Evolutionary conservation across 192 early-diverging fungal genomes (phyloP).

Genomic region (Podila minutissima): DNA sequence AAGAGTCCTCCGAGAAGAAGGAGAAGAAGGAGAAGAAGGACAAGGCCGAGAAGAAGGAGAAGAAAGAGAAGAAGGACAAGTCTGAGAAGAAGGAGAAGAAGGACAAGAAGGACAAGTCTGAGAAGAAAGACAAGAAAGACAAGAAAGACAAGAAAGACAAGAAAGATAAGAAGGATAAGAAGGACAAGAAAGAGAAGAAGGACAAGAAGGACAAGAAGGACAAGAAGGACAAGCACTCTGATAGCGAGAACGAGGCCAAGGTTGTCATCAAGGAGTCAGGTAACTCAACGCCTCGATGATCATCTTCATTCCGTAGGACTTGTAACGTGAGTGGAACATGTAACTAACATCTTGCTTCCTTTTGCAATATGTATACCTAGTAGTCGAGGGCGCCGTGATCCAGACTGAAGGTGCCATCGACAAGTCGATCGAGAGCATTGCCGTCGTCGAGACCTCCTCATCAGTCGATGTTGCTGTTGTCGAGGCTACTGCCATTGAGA

Average conservation of each 20-base stretch:
- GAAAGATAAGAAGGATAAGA: neutral
- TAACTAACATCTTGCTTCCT: no score
- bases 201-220: neutral
- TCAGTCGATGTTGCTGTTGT: neutral
- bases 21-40: neutral
- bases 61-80: neutral
- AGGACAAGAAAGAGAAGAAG: neutral
- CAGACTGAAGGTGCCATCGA: neutral
- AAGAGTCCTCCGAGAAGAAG: neutral
- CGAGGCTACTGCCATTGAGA: neutral
- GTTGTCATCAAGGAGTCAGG: neutral
- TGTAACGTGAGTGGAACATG: no score
- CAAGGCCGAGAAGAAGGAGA: neutral
- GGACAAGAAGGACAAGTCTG: neutral
- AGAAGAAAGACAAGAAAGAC: neutral
- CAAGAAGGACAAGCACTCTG: slow-evolving; percentile 3
- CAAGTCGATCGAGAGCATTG: neutral
- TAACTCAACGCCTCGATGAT: neutral
- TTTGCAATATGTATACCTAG: no score
- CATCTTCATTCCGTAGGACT: no score
- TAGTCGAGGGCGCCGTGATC: neutral
- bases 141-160: slow-evolving; percentile 3
- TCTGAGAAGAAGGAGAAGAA: neutral
- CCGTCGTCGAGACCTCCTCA: neutral
- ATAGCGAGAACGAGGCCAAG: neutral